A percentile compares a stretch with the other conserved stretches of the same genome.
Evolutionary conservation across 1,284 basidiomycete genomes (phyloP).

Genomic region (Thecaphora thlaspeos): DNA sequence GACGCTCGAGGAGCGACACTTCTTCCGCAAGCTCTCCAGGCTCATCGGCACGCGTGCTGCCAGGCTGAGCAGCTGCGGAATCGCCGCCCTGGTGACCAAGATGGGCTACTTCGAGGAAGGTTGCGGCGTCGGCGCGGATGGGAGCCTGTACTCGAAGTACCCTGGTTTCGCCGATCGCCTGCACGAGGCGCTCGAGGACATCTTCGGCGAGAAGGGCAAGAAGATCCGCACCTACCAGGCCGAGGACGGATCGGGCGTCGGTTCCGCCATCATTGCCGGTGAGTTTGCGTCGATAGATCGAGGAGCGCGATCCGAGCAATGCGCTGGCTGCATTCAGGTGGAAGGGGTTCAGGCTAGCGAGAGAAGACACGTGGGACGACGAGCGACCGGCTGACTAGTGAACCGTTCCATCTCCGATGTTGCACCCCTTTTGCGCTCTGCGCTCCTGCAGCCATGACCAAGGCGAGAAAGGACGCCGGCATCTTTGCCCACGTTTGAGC

Average conservation of each 20-base stretch:
- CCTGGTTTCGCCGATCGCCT: constrained; percentile 52
- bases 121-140: constrained; percentile 52
- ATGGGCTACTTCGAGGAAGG: constrained; percentile 52
- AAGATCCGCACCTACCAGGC: constrained; percentile 50
- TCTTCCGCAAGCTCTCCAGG: constrained; percentile 66
- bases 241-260: constrained; percentile 55
- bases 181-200: constrained; percentile 54
- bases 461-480: constrained; percentile 43
- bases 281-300: too few relatives aligned
- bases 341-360: too few relatives aligned
- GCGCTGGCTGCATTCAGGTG: too few relatives aligned
- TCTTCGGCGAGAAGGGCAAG: constrained; percentile 52
- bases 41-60: constrained; percentile 61
- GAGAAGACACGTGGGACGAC: too few relatives aligned
- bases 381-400: too few relatives aligned
- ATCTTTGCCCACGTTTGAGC: constrained; percentile 35
- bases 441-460: constrained; percentile 47
- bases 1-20: constrained; percentile 50
- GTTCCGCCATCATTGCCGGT: constrained; percentile 51
- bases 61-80: constrained; percentile 52
- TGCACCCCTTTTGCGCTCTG: too few relatives aligned
- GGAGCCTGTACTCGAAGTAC: constrained; percentile 53
- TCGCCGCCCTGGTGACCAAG: constrained; percentile 53
- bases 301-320: too few relatives aligned
- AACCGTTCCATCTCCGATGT: too few relatives aligned